Base-by-base conservation (phyloP, 1,139 yeast species). In the Blastobotrys raffinosifermentans region DNA sequence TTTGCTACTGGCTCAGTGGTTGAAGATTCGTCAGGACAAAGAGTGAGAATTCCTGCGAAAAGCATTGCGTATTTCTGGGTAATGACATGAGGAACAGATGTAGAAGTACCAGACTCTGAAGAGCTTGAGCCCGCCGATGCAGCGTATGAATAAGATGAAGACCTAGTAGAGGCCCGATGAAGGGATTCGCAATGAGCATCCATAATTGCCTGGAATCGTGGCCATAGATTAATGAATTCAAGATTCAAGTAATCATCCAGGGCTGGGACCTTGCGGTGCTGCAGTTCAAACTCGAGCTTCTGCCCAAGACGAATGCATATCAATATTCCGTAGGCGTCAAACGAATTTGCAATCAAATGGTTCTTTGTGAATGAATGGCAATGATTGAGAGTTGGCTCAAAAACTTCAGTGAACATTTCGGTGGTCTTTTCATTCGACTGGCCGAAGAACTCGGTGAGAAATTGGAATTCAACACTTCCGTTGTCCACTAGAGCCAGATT, bases 21-120 rank as follows among this genome's bases (percentile, higher is more conserved):
- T 15, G 54, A 44, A 15, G 56, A 51, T 14, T 51, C 56, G 16
- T 47, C 53, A 13, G 57, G 55, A 29, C 65, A 55, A 19, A 89
- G 63, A 35, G 77, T 76, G 39, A 87, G 65, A 20, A 89, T 61
- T 2, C 93, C 93, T 50, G 77, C 72, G n/a, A 89, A 52, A 39
- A 82, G 72, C 41, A 77, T 79, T 1, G 93, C 80, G 61, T 86
- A 83, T 41, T 83, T 84, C 49, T 85, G 89, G 0, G 97, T 85
- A 17, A 86, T 63, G 46, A 57, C 85, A 67, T 64, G 87, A 50
- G 77, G 91, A 32, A 57, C 62, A 58, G 66, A 54, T 51, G 67
- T 58, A 6, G 54, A 45, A n/a, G 53, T 50, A 19, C 59, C 52
- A n/a, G 47, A 57, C 25, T 53, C 50, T 2, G 54, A 44, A 30